These are phyloP conservation scores for Typha latifolia DNA, from an alignment of 176 grass and related monocot genomes.

Conservation along the genomic window DNA sequence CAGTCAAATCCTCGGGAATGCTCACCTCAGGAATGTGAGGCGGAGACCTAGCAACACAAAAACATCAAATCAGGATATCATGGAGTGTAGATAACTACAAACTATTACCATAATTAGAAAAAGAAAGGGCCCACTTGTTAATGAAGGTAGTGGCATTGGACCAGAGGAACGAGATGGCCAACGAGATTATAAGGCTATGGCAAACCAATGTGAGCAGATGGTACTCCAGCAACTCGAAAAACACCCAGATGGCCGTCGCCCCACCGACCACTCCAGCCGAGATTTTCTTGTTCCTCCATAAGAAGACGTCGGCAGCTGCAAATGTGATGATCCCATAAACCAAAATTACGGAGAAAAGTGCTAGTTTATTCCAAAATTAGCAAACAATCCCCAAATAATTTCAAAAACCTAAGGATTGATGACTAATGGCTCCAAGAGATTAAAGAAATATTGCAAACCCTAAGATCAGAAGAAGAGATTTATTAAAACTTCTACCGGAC, in stretches of 20 bases:
- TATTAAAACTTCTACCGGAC: too few species aligned
- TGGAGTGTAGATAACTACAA: too few species aligned
- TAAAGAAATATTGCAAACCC: too few species aligned
- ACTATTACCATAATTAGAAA: background rate
- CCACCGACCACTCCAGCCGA: conserved; percentile 49
- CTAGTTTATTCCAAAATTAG: too few species aligned
- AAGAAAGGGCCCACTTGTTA: conserved; percentile 46
- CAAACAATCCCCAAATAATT: too few species aligned
- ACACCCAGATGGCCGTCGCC: conserved; percentile 64
- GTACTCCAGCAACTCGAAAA: conserved; percentile 92
- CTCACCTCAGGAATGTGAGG: conserved; percentile 82
- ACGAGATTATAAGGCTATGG: conserved; percentile 46
- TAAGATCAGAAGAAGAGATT: too few species aligned
- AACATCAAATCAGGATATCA: too few species aligned
- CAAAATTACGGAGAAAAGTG: too few species aligned
- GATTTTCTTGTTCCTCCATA: conserved; percentile 98
- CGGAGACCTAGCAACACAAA: conserved; percentile 26
- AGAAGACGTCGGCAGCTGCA: conserved; percentile 81
- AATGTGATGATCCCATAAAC: background rate
- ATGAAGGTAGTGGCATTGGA: conserved; percentile 68
- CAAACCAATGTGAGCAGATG: conserved; percentile 52
- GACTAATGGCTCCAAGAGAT: too few species aligned
- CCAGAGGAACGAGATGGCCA: conserved; percentile 74
- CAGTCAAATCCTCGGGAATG: conserved; percentile 59
- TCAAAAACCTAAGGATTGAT: too few species aligned